These are phyloP conservation scores for Xerocomellus dryophilus DNA, from an alignment of 768 basidiomycete species.

Conservation along the genomic window DNA sequence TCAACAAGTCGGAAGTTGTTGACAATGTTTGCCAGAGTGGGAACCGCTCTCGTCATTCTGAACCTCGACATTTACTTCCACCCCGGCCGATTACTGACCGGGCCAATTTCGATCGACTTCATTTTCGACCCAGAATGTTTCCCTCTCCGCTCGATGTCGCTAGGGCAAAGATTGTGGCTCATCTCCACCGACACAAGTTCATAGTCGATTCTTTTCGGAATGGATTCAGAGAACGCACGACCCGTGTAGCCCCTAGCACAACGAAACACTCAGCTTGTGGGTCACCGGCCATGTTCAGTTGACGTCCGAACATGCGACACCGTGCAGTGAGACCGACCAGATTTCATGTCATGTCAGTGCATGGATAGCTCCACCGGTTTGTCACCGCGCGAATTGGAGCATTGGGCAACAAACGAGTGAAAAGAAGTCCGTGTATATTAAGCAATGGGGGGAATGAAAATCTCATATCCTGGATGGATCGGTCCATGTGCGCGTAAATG, in stretches of 20 bases:
- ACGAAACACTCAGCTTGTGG: too few species aligned
- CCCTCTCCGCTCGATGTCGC: not conserved
- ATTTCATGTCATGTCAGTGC: too few species aligned
- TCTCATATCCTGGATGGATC: not conserved
- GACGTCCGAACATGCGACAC: too few species aligned
- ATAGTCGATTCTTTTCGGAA: not conserved
- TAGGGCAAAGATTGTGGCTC: not conserved
- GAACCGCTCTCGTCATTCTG: too few species aligned
- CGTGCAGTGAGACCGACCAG: too few species aligned
- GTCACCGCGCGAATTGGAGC: not conserved
- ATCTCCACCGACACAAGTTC: not conserved
- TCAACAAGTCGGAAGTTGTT: not conserved
- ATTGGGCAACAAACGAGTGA: not conserved
- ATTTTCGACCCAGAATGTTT: not conserved
- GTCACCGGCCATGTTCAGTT: too few species aligned
- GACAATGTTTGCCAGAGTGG: not conserved
- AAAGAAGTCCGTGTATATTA: not conserved
- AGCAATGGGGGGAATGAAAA: not conserved
- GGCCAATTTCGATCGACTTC: not conserved
- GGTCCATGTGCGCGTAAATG: not conserved
- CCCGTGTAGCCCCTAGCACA: not conserved
- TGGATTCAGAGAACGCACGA: not conserved
- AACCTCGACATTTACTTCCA: not conserved
- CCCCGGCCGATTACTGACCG: not conserved
- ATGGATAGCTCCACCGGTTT: not conserved